Evolutionary conservation across 805 yeast genomes (phyloP).

Genomic region (Alloascoidea hylecoeti): DNA sequence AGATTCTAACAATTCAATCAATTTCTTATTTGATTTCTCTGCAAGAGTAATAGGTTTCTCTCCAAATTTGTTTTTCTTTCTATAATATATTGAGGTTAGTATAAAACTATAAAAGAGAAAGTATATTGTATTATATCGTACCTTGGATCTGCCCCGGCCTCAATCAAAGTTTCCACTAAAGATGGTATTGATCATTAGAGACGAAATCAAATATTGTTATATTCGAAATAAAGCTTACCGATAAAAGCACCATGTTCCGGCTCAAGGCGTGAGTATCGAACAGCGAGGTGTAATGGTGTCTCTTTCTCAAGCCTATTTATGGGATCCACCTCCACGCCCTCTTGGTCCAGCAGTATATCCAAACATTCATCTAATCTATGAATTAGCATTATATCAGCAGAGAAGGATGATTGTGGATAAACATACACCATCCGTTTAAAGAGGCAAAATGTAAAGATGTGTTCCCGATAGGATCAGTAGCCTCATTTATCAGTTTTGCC

Average conservation of each 20-base stretch:
- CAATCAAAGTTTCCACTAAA: slow-evolving; percentile 58
- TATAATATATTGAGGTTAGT: background rate
- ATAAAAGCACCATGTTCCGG: slow-evolving; percentile 76
- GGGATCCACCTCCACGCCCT: slow-evolving; percentile 86
- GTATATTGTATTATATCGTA: slow-evolving; percentile 4
- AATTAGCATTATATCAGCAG: background rate
- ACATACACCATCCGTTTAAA: slow-evolving; percentile 48
- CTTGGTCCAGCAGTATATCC: slow-evolving; percentile 71
- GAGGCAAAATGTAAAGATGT: slow-evolving; percentile 75
- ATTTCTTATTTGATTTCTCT: slow-evolving; percentile 33
- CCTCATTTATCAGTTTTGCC: slow-evolving; percentile 44
- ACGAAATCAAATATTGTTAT: background rate
- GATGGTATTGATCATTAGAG: slow-evolving; percentile 1
- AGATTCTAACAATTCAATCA: slow-evolving; percentile 54
- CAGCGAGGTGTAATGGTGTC: slow-evolving; percentile 85
- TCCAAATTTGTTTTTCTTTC: slow-evolving; percentile 41
- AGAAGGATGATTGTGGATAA: background rate
- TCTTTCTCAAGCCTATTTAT: slow-evolving; percentile 56
- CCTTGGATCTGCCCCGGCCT: slow-evolving; percentile 81
- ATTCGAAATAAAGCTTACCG: slow-evolving; percentile 11
- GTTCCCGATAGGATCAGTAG: slow-evolving; percentile 69
- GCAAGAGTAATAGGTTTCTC: slow-evolving; percentile 67
- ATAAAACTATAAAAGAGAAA: slow-evolving; percentile 1
- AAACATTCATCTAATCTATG: slow-evolving; percentile 44
- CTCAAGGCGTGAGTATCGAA: slow-evolving; percentile 59